These are phyloP conservation scores for Trapa incisa DNA, from an alignment of 345 rosid genomes.

Conservation along the genomic window DNA sequence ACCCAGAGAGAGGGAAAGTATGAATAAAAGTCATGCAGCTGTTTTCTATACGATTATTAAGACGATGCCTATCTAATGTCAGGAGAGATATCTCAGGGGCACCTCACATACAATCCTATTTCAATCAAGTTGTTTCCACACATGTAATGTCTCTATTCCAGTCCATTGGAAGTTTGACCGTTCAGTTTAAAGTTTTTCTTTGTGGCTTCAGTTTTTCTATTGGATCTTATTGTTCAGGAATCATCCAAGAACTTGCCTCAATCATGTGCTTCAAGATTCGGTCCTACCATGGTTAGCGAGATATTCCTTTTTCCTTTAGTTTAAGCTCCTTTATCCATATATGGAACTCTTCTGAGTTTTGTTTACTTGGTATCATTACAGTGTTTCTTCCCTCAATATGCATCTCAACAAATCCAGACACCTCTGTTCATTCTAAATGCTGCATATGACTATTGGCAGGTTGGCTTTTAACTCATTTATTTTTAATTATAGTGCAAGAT, in stretches of 20 bases:
- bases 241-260: slow-evolving; percentile 61
- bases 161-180: neutral
- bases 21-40: neutral
- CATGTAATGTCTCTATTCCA: slow-evolving; percentile 40
- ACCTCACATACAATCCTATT: slow-evolving; percentile 43
- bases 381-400: slow-evolving; percentile 93
- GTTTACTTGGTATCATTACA: slow-evolving; percentile 12
- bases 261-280: slow-evolving; percentile 52
- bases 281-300: slow-evolving; percentile 44
- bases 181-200: neutral
- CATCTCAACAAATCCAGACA: slow-evolving; percentile 48
- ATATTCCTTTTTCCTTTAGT: neutral
- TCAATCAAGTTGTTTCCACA: slow-evolving; percentile 47
- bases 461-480: slow-evolving; percentile 12
- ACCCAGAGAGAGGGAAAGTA: slow-evolving; percentile 2
- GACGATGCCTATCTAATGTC: slow-evolving; percentile 9
- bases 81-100: slow-evolving; percentile 83
- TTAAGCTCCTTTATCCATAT: neutral
- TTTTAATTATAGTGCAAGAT: neutral
- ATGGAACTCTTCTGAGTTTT: neutral
- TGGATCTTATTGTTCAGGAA: slow-evolving; percentile 27
- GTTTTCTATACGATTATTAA: neutral
- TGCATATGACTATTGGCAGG: slow-evolving; percentile 99
- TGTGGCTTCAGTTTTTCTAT: slow-evolving; percentile 4
- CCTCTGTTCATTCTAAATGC: slow-evolving; percentile 83